Evolutionary conservation across 2,329 filamentous ascomycete genomes (phyloP).

Genomic region (Colletotrichum sidae): DNA sequence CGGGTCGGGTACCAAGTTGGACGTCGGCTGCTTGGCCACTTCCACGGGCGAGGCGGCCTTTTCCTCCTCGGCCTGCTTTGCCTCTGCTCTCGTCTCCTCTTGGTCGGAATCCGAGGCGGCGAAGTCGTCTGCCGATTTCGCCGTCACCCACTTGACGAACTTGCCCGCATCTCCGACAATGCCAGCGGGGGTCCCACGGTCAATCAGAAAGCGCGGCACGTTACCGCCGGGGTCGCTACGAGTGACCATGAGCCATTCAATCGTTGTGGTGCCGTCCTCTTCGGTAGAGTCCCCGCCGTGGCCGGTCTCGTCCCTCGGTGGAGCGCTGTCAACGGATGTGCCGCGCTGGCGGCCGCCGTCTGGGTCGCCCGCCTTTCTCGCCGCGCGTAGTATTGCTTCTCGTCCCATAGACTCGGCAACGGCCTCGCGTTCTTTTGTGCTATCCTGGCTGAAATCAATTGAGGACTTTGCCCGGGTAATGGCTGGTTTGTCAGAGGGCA

Average conservation of each 20-base stretch:
- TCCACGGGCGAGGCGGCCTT: constrained; percentile 43
- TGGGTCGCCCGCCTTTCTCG: constrained; percentile 48
- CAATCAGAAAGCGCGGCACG: constrained; percentile 91
- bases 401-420: constrained; percentile 47
- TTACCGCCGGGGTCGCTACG: constrained; percentile 89
- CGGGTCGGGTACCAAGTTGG: constrained; percentile 42
- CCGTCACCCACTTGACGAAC: constrained; percentile 79
- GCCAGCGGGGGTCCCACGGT: constrained; percentile 84
- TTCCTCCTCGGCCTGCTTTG: constrained; percentile 45
- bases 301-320: constrained; percentile 45
- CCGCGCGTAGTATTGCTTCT: constrained; percentile 54
- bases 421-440: constrained; percentile 43
- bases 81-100: constrained; percentile 38
- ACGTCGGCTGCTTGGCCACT: constrained; percentile 48
- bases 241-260: constrained; percentile 96
- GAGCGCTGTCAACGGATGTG: constrained; percentile 33
- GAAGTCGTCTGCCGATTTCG: constrained; percentile 52
- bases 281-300: constrained; percentile 23
- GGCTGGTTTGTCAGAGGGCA: constrained; percentile 66
- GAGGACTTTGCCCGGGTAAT: constrained; percentile 58
- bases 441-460: constrained; percentile 52
- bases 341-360: constrained; percentile 42
- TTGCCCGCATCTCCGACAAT: constrained; percentile 84
- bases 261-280: constrained; percentile 52
- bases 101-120: constrained; percentile 38